A percentile compares a stretch with the other conserved stretches of the same genome.
phyloP scores from a whole-genome alignment of 2,329 filamentous ascomycete species.

The Alternaria brassicicola region DNA sequence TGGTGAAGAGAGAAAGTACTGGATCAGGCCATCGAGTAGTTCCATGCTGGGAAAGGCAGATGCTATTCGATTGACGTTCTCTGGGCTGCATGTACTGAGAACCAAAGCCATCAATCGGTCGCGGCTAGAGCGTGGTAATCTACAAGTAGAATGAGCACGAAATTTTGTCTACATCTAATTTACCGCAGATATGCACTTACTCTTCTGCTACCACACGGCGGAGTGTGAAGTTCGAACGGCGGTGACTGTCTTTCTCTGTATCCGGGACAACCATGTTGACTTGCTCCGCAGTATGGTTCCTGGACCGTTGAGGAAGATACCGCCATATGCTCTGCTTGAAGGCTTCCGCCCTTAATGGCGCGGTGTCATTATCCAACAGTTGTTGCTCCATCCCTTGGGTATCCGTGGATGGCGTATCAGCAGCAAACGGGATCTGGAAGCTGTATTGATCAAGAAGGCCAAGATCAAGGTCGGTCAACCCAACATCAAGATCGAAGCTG shows the following conservation, averaged over 20 bases:
- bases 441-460: slow-evolving; percentile 55
- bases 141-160: not conserved
- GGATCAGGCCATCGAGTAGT: slow-evolving; percentile 65
- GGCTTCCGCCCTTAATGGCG: slow-evolving; percentile 35
- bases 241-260: slow-evolving; percentile 36
- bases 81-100: slow-evolving; percentile 61
- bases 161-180: not conserved
- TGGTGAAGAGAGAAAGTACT: slow-evolving; percentile 65
- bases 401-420: slow-evolving; percentile 33
- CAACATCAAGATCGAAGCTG: slow-evolving; percentile 54
- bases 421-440: slow-evolving; percentile 52
- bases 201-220: slow-evolving; percentile 52
- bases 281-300: slow-evolving; percentile 38
- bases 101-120: slow-evolving; percentile 70
- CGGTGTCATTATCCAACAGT: slow-evolving; percentile 26
- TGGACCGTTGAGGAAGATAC: slow-evolving; percentile 47
- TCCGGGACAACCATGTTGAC: slow-evolving; percentile 50
- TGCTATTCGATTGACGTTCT: slow-evolving; percentile 59
- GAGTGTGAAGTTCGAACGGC: slow-evolving; percentile 42
- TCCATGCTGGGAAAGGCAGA: slow-evolving; percentile 68
- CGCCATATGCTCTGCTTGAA: slow-evolving; percentile 55
- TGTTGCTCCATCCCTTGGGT: slow-evolving; percentile 23
- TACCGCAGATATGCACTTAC: not conserved
- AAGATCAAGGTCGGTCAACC: slow-evolving; percentile 54
- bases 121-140: slow-evolving; percentile 49